A percentile compares a stretch with the other conserved stretches of the same genome.
Conservation (phyloP, 306 rosid species). For the Heteromeles arbutifolia region DNA sequence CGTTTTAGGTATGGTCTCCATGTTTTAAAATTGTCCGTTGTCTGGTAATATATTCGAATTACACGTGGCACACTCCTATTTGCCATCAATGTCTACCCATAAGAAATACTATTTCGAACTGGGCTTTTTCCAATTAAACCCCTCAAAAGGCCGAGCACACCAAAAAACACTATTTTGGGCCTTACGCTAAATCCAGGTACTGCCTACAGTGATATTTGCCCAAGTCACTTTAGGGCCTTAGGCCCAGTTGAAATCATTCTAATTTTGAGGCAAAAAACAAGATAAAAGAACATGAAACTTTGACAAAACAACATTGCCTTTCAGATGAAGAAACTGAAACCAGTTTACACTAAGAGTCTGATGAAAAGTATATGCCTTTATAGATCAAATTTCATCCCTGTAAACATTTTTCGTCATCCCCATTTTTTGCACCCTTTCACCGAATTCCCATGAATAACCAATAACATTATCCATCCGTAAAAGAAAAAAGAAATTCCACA, state of each 20-base stretch:
- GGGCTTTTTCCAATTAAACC: too few relatives aligned
- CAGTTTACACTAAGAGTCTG: neutral
- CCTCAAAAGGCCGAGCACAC: neutral
- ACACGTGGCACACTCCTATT: too few relatives aligned
- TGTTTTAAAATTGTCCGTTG: too few relatives aligned
- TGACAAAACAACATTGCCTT: neutral
- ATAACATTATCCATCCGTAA: conserved; percentile 25
- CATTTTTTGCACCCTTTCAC: conserved; percentile 24
- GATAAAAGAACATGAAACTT: neutral
- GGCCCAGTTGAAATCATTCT: too few relatives aligned
- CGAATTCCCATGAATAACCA: conserved; percentile 17
- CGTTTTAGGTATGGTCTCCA: too few relatives aligned
- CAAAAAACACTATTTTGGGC: neutral
- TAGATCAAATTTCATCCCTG: conserved; percentile 25
- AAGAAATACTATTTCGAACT: too few relatives aligned
- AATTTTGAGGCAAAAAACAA: too few relatives aligned
- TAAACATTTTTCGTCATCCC: conserved; percentile 28
- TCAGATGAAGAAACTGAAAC: neutral
- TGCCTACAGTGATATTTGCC: too few relatives aligned
- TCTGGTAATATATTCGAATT: too few relatives aligned
- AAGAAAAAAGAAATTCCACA: conserved; percentile 13
- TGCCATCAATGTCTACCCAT: too few relatives aligned
- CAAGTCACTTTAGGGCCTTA: too few relatives aligned
- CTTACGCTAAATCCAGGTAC: neutral
- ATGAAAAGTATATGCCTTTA: conserved; percentile 17